A percentile compares a stretch with the other conserved stretches of the same genome.
These are phyloP conservation scores for Plasmodium falciparum DNA, from an alignment of 169 alveolate species.

Conservation along the genomic window DNA sequence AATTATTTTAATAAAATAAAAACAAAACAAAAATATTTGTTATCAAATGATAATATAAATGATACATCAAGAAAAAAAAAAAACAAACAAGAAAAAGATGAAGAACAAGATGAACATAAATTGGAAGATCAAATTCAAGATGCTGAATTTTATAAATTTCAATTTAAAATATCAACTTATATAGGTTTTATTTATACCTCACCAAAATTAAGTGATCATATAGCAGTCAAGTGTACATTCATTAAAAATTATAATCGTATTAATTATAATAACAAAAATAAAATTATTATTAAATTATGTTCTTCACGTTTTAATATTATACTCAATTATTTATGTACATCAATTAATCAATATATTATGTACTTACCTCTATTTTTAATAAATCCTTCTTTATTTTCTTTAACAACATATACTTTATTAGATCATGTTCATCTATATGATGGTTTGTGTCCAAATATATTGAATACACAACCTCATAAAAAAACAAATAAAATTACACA, in stretches of 20 bases:
- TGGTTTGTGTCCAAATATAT: slow-evolving; percentile 14
- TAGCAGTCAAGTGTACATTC: slow-evolving; percentile 69
- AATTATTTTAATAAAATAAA: slow-evolving; percentile 29
- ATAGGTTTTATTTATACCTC: slow-evolving; percentile 74
- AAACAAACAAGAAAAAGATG: background rate
- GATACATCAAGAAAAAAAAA: background rate
- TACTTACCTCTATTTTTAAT: slow-evolving; percentile 27
- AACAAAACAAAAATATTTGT: slow-evolving; percentile 13
- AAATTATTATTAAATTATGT: slow-evolving; percentile 14
- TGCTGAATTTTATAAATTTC: slow-evolving; percentile 36
- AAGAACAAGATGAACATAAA: background rate
- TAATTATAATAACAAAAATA: slow-evolving; percentile 1
- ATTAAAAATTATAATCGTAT: background rate
- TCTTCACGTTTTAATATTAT: slow-evolving; percentile 26
- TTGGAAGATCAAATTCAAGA: slow-evolving; percentile 6
- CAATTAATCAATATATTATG: slow-evolving; percentile 20
- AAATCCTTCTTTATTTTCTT: slow-evolving; percentile 31
- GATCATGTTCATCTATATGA: slow-evolving; percentile 28
- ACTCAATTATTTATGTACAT: slow-evolving; percentile 5
- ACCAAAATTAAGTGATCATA: slow-evolving; percentile 65
- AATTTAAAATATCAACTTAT: slow-evolving; percentile 52
- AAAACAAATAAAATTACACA: slow-evolving; percentile 60
- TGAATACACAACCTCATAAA: slow-evolving; percentile 44
- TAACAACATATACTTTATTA: slow-evolving; percentile 4
- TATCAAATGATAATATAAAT: background rate